Conservation (phyloP, 495 filamentous ascomycete genomes). For the Astrothelium subdiscretum region DNA sequence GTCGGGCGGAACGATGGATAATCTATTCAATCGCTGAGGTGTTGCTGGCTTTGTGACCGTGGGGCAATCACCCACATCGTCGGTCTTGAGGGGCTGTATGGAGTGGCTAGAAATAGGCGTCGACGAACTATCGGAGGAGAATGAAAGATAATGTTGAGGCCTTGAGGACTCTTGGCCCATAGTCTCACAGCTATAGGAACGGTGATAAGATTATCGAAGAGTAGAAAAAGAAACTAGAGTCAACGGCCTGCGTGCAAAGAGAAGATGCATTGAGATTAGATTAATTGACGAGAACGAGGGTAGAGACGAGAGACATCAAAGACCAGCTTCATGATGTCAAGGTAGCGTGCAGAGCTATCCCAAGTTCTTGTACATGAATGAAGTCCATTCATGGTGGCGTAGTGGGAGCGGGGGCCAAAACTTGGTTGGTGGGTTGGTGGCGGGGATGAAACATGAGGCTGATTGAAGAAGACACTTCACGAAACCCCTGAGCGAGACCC, state of each 20-base stretch:
- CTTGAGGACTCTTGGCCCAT: background rate
- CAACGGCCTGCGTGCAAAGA: background rate
- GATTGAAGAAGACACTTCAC: constrained; percentile 1
- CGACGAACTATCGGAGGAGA: background rate
- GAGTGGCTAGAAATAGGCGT: background rate
- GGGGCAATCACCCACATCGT: constrained; percentile 9
- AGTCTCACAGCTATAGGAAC: background rate
- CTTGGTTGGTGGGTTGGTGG: background rate
- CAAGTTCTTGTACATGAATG: background rate
- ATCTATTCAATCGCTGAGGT: constrained; percentile 15
- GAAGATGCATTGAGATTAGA: background rate
- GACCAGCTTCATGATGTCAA: background rate
- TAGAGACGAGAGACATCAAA: background rate
- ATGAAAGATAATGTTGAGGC: background rate
- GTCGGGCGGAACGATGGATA: constrained; percentile 27
- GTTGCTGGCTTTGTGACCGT: constrained; percentile 20
- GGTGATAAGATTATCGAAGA: background rate
- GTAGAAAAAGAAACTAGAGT: background rate
- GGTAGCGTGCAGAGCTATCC: background rate
- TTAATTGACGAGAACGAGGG: background rate
- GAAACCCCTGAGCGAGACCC: background rate
- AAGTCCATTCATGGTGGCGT: background rate
- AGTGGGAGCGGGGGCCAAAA: background rate
- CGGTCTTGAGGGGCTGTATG: background rate
- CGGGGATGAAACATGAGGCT: background rate